These are phyloP conservation scores for Talaromyces albobiverticillius DNA, from an alignment of 2,329 filamentous ascomycete species.

Conservation along the genomic window DNA sequence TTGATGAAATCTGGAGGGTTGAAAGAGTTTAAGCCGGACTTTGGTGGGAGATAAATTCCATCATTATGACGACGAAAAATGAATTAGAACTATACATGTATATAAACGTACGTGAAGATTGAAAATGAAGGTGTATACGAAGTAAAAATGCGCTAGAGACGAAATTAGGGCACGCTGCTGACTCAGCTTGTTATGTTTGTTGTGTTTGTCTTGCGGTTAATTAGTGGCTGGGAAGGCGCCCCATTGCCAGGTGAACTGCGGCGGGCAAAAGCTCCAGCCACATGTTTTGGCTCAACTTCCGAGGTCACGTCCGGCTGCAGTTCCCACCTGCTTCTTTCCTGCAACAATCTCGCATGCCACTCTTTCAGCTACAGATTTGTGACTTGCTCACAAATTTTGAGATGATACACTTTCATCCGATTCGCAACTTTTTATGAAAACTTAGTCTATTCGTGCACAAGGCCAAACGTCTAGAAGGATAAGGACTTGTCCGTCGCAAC, in stretches of 20 bases:
- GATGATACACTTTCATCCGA: conserved; percentile 1
- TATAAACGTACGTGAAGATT: too few relatives aligned
- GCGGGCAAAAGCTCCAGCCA: conserved; percentile 35
- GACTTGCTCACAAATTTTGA: not conserved
- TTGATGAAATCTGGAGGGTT: conserved; percentile 67
- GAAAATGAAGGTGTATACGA: too few relatives aligned
- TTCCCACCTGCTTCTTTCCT: conserved; percentile 22
- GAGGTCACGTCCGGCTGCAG: conserved; percentile 31
- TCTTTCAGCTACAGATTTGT: not conserved
- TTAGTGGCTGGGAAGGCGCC: too few relatives aligned
- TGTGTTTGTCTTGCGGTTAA: too few relatives aligned
- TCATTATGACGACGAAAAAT: not conserved
- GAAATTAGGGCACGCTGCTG: too few relatives aligned
- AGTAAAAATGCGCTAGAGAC: too few relatives aligned
- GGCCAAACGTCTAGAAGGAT: conserved; percentile 1
- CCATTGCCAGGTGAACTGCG: conserved; percentile 24
- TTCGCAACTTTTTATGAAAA: not conserved
- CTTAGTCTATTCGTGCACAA: conserved; percentile 18
- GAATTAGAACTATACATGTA: not conserved
- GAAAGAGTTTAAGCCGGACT: conserved; percentile 62
- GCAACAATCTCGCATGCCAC: not conserved
- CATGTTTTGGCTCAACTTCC: conserved; percentile 34
- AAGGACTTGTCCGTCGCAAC: conserved; percentile 21
- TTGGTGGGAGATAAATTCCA: conserved; percentile 42
- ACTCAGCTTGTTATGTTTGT: too few relatives aligned